Base-by-base conservation (phyloP, 2,329 filamentous ascomycete genomes). In the Drechslerella dactyloides region DNA sequence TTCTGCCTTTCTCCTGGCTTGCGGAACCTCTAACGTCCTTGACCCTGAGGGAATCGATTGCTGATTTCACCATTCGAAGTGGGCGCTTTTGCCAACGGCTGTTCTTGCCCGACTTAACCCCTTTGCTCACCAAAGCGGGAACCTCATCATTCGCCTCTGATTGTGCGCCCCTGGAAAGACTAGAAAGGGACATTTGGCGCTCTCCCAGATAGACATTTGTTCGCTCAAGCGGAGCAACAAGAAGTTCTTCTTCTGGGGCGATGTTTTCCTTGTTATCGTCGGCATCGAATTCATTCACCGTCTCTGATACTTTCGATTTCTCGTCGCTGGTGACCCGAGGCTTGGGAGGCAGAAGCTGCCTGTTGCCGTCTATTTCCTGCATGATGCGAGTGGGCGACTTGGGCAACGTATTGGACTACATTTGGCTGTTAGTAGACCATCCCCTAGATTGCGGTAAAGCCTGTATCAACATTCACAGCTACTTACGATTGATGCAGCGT, bases 221-320 rank as follows among this genome's bases (percentile, higher is more conserved):
- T 17, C 24, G 62, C 35, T 46, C 35, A 19, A 56, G 21, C 17
- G 21, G 56, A 15, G 30, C 4, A 21, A 7, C n/a, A n/a, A n/a
- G n/a, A n/a, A n/a, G n/a, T n/a, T n/a, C 10, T 40, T 44, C 24
- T 17, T 55, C 30, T 0, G 66, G 66, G 7, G 46, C 46, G 40
- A 70, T 64, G 23, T 70, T 70, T 30, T 70, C 66, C 35, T 70
- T 70, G 46, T 70, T 63, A 23, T 64, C 59, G 21, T 64, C 58
- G 7, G 54, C 24, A n/a, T 33, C 17, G 5, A 50, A 6, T 15
- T 15, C 33, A 7, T 40, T 21, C 40, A 35, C 51, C 33, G 11
- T 30, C 15, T n/a, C 8, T 6, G 23, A 33, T 2, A 17, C 17
- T 19, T 40, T 15, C 7, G 48, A 37, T 27, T 7, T 60, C 21